A percentile compares a stretch with the other conserved stretches of the same genome.
These are phyloP conservation scores for Tulasnella sp. DNA, from an alignment of 768 basidiomycete species.

Conservation along the genomic window DNA sequence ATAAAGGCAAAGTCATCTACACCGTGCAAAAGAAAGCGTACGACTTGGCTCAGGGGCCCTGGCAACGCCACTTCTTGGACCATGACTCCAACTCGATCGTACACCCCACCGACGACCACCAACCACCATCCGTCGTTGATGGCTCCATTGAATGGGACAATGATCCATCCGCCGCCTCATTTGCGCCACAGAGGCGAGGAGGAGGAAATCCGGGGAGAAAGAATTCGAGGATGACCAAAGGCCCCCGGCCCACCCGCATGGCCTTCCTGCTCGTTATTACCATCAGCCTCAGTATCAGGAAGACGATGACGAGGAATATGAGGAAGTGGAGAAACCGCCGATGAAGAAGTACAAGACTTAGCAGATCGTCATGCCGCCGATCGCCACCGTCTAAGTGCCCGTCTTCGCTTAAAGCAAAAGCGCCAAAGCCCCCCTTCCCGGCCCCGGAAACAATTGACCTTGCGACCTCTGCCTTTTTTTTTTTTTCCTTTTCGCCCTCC, in stretches of 20 bases:
- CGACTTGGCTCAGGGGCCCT: not conserved
- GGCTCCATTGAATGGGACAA: not conserved
- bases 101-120: slow-evolving; percentile 9
- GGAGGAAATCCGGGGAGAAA: not conserved
- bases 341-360: slow-evolving; percentile 28
- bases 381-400: not conserved
- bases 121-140: not conserved
- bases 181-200: slow-evolving; percentile 18
- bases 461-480: not conserved
- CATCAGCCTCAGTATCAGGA: not conserved
- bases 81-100: not conserved
- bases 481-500: too few relatives aligned
- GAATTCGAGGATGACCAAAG: slow-evolving; percentile 9
- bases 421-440: not conserved
- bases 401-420: not conserved
- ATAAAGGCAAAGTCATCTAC: not conserved
- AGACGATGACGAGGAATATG: slow-evolving; percentile 23
- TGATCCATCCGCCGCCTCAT: not conserved
- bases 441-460: too few relatives aligned
- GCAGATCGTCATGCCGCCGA: not conserved
- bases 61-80: not conserved
- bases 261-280: not conserved
- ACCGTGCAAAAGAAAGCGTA: slow-evolving; percentile 6
- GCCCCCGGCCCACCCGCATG: slow-evolving; percentile 18
- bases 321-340: slow-evolving; percentile 26